Base-by-base conservation (phyloP, 1,284 basidiomycete genomes). In the Leucoagaricus sp. region DNA sequence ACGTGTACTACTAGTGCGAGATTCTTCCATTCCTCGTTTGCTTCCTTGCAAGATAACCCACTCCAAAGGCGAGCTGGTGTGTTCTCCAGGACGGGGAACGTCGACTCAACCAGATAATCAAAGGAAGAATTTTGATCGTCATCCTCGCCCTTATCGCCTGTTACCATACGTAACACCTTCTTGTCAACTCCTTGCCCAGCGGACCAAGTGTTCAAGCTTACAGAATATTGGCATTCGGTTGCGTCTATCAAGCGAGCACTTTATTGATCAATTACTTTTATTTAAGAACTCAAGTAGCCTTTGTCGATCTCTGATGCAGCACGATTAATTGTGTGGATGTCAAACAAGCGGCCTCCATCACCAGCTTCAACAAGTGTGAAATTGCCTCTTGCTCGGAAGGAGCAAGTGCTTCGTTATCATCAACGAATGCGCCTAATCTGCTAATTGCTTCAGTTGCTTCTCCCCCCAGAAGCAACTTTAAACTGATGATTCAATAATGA, bases 41-140 rank as follows among this genome's bases (percentile, higher is more conserved):
- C 38, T 28, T 41, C 38, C 17, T 9, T 17, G 29, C 19, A 48
- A 7, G 28, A 19, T 48, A 23, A 48, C 29, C 25, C 23, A 26
- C 10, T 12, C 23, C 10, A 21, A 13, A 7, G 25, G 5, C 49
- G 8, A 31, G 49, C 10, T 25, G 4, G 33, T 7, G 33, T 25
- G 21, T 48, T 38, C 45, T 23, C 44, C 23, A 44, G 34, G 42
- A 17, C 36, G 15, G 15, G 45, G 1, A 17, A 13, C 33, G 33
- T 21, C 12, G 8, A 47, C 12, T 26, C 34, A 34, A 42, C 31
- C 29, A 36, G 52, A 54, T 48, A 28, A 53, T 53, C 33, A 47
- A 47, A 36, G n/a, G 45, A 54, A 40, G 28, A 19, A 15, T 3
- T 13, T 15, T n/a, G 25, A 40, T 48, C 26, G 23, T 38, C 53